Evolutionary conservation across 2,329 filamentous ascomycete genomes (phyloP).

Genomic region (Chaetomiaceae sp.): DNA sequence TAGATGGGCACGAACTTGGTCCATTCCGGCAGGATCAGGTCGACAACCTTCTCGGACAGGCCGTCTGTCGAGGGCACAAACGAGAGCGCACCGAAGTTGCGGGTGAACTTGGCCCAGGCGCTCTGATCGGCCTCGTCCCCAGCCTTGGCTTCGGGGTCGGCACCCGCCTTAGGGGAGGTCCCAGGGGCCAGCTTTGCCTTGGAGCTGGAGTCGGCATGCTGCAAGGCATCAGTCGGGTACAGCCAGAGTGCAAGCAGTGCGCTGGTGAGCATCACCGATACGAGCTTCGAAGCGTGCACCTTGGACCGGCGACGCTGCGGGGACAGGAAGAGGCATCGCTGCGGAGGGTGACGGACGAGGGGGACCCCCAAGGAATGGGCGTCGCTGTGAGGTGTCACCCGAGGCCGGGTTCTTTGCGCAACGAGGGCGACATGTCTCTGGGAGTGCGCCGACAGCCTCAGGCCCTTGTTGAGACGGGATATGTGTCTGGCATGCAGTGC

Average conservation of each 20-base stretch:
- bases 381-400: neutral
- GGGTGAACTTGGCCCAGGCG: conserved; percentile 47
- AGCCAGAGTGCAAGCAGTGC: conserved; percentile 37
- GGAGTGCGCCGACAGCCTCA: neutral
- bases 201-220: conserved; percentile 14
- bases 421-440: neutral
- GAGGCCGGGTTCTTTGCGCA: neutral
- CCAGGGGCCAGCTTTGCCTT: neutral
- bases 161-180: conserved; percentile 16
- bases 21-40: conserved; percentile 78
- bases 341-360: neutral
- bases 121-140: conserved; percentile 16
- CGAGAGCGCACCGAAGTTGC: conserved; percentile 49
- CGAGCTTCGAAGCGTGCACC: conserved; percentile 25
- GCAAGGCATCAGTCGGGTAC: conserved; percentile 36
- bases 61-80: conserved; percentile 47
- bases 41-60: conserved; percentile 57
- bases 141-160: conserved; percentile 18
- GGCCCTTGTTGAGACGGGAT: neutral
- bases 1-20: conserved; percentile 69
- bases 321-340: conserved; percentile 21
- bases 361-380: neutral
- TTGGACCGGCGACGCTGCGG: conserved; percentile 10
- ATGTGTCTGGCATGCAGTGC: neutral
- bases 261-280: conserved; percentile 31